phyloP scores from a whole-genome alignment of 176 grass and related monocot genomes.

The Aegilops sharonensis region DNA sequence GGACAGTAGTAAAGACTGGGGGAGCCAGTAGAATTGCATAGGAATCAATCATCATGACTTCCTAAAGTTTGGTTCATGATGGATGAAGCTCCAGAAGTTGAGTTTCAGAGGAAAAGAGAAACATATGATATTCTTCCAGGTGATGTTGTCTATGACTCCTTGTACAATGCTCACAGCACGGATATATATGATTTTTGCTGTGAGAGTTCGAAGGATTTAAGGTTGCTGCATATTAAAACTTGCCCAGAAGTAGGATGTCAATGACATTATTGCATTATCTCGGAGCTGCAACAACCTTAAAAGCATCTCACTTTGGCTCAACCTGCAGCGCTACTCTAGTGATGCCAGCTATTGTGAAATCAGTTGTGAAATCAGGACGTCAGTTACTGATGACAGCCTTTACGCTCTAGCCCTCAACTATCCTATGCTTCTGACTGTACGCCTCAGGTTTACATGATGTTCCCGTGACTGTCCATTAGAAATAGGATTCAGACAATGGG shows the following conservation, averaged over 20 bases:
- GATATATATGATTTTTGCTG: background rate
- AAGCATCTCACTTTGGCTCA: slow-evolving; percentile 13
- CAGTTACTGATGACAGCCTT: background rate
- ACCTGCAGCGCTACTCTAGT: background rate
- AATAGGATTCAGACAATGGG: background rate
- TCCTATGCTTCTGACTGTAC: background rate
- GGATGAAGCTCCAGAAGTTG: slow-evolving; percentile 7
- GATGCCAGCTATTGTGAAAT: background rate
- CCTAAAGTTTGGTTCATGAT: background rate
- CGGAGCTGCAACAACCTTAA: background rate
- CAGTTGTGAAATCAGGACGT: background rate
- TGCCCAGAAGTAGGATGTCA: background rate
- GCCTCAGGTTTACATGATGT: background rate
- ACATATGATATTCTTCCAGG: background rate
- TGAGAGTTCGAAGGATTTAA: background rate
- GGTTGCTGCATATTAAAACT: background rate
- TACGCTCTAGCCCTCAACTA: background rate
- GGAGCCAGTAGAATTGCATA: background rate
- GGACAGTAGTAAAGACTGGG: no score
- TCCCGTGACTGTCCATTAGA: background rate
- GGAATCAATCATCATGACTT: background rate
- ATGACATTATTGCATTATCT: no score
- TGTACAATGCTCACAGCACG: background rate
- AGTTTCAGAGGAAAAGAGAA: background rate
- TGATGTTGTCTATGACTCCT: background rate